Base-by-base conservation (phyloP, 345 rosid species). In the Populus euphratica region DNA sequence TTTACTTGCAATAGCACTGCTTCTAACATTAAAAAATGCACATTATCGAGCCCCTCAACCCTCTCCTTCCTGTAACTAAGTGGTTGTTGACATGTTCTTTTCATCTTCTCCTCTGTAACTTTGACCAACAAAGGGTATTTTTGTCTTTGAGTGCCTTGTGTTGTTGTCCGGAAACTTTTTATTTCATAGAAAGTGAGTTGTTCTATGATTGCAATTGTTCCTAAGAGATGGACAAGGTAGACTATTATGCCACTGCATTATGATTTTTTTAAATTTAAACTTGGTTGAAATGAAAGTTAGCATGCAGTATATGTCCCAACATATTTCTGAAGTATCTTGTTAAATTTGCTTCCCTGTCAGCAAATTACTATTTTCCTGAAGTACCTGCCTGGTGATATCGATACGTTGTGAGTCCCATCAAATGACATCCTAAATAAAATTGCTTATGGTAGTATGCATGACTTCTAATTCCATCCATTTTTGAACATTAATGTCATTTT, bases 341-440 rank as follows among this genome's bases (percentile, higher is more conserved):
- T 73, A 39, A 10, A 43, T 73, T 38, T 54, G 73, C 64, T 56
- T 61, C 49, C 41, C 41, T 44, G 49, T 44, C 4, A n/a, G n/a
- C 17, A 64, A 54, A 17, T 73, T 27, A 25, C 25, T 74, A 72
- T 56, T 10, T 69, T 73, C 72, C 35, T 78, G 70, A 69, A 73
- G 62, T 31, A 44, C 49, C 21, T 21, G 25, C 27, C 35, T 65
- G 54, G 31, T 63, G 70, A 23, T 74, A 43, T 67, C 71, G 41
- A 56, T 71, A 39, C 75, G 10, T 50, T 62, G 18, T 76, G 38
- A 35, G 38, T 35, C 38, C n/a, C 39, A 41, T 11, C 39, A 78
- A 17, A 35, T 74, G 41, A 47, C 38, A 38, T 13, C 14, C 27
- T 39, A 49, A n/a, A 68, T 81, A 20, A 31, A 35, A 36, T 21